phyloP scores from a whole-genome alignment of 2,329 filamentous ascomycete species.

The Moelleriella libera region DNA sequence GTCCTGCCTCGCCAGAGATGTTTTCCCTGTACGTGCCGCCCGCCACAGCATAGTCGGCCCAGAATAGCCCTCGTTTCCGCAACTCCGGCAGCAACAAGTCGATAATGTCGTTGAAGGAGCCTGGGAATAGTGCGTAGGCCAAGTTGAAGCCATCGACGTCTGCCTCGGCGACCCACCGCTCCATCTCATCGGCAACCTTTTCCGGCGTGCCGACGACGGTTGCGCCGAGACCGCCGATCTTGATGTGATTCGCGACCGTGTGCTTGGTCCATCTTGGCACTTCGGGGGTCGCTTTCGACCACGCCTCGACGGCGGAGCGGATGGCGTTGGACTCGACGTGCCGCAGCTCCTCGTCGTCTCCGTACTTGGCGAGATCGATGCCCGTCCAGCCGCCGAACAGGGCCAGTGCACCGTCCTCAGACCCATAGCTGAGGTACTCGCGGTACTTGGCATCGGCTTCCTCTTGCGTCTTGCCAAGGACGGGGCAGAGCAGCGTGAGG shows the following conservation, averaged over 20 bases:
- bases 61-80: constrained; percentile 40
- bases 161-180: constrained; percentile 29
- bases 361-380: constrained; percentile 45
- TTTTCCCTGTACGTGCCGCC: constrained; percentile 29
- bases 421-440: constrained; percentile 40
- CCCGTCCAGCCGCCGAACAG: constrained; percentile 56
- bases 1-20: constrained; percentile 20
- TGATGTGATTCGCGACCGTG: constrained; percentile 17
- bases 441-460: constrained; percentile 36
- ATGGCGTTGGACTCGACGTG: constrained; percentile 49
- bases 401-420: constrained; percentile 46
- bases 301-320: constrained; percentile 31
- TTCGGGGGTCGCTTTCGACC: constrained; percentile 23
- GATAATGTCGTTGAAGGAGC: constrained; percentile 52
- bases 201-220: constrained; percentile 16
- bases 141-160: constrained; percentile 43
- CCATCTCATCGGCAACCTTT: constrained; percentile 17
- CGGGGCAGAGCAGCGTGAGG: constrained; percentile 40
- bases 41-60: constrained; percentile 29
- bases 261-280: constrained; percentile 20
- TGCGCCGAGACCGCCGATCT: constrained; percentile 16
- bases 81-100: constrained; percentile 51
- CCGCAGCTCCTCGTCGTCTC: constrained; percentile 48
- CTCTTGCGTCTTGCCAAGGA: constrained; percentile 45
- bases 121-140: constrained; percentile 28